Percentiles rank a stretch among this genome's conserved stretches.
These are phyloP conservation scores for Cryptococcus sp. DNA, from an alignment of 1,284 basidiomycete genomes.

Conservation along the genomic window DNA sequence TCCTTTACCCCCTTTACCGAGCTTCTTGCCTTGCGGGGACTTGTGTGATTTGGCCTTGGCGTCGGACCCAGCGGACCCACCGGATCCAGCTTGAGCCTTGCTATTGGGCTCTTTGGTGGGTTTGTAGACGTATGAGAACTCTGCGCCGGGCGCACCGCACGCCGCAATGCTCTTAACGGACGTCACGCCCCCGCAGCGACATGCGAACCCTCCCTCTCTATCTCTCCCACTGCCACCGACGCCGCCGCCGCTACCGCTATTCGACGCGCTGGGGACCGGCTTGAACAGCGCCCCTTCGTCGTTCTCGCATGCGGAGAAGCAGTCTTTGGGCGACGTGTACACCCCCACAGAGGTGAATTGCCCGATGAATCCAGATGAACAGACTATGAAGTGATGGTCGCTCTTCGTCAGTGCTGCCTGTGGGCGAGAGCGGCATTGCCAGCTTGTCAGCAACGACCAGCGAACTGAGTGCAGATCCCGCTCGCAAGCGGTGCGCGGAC, in stretches of 20 bases:
- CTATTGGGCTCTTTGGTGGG: slow-evolving; percentile 1
- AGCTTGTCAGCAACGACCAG: not conserved
- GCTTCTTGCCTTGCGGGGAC: not conserved
- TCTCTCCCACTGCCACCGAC: too few species aligned
- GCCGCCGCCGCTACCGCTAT: too few species aligned
- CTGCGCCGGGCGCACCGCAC: slow-evolving; percentile 7
- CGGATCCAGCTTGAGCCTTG: not conserved
- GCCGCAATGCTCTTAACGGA: slow-evolving; percentile 10
- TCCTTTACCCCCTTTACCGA: slow-evolving; percentile 1
- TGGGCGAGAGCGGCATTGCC: not conserved
- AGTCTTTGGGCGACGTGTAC: slow-evolving; percentile 6
- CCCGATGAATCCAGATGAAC: slow-evolving; percentile 9
- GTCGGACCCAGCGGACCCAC: not conserved
- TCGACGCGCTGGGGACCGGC: not conserved
- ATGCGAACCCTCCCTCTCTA: slow-evolving; percentile 1
- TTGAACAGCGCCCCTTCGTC: slow-evolving; percentile 6
- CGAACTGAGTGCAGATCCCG: not conserved
- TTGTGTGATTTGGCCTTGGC: not conserved
- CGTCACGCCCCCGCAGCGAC: slow-evolving; percentile 11
- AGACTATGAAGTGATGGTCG: slow-evolving; percentile 14
- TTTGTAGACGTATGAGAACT: slow-evolving; percentile 13
- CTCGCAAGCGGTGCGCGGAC: not conserved
- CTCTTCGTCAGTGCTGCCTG: slow-evolving; percentile 11
- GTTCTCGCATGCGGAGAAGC: slow-evolving; percentile 6
- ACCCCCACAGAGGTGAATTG: slow-evolving; percentile 6